Evolutionary conservation across 2,329 filamentous ascomycete species (phyloP), one percentile per base, ranked within the genome.

Genomic region (Trichoderma atroviride): DNA sequence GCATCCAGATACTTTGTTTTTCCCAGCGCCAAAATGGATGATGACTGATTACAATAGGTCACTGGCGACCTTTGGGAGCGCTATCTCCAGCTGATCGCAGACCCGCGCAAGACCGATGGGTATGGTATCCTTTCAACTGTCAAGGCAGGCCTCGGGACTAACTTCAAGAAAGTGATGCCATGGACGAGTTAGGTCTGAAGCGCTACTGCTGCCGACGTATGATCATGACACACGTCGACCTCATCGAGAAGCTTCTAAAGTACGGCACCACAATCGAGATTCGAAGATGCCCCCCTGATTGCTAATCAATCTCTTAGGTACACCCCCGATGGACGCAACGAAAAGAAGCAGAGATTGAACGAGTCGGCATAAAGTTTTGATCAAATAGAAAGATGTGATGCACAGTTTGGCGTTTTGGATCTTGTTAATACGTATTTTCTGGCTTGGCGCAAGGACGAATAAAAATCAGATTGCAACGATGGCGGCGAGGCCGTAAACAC

Each of bases 161-260:
- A 70, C 57, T 56, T 5, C n/a, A n/a, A 27, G 11, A 29, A 22
- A 97, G 96, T 78, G 94, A 97, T 79, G 96, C 95, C 53, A 97
- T 99, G 91, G 94, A 98, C 81, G 88, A 94, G 79, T 89, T 99
- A 65, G 94, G 94, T 69, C 91, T 96, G 78, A 95, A 93, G 82
- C 89, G 96, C 75, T 99, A 99, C 85, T 99, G 96, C 88, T 99
- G 96, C 85, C 92, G 96, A 75, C 92, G 96, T 78, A 99, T 99
- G 96, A 90, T 99, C 81, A 97, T 99, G 92, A 99, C 96, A 70
- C 96, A 99, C 82, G 96, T 99, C 76, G 96, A 99, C 80, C 86
- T 99, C 72, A 97, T 99, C 76, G 96, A 99, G 86, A 99, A 99
- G 84, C 89, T 99, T 62, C 89, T 99, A 74, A 93, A 95, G 92